phyloP scores from a whole-genome alignment of 805 yeast species.

The Saccharomyces jurei region DNA sequence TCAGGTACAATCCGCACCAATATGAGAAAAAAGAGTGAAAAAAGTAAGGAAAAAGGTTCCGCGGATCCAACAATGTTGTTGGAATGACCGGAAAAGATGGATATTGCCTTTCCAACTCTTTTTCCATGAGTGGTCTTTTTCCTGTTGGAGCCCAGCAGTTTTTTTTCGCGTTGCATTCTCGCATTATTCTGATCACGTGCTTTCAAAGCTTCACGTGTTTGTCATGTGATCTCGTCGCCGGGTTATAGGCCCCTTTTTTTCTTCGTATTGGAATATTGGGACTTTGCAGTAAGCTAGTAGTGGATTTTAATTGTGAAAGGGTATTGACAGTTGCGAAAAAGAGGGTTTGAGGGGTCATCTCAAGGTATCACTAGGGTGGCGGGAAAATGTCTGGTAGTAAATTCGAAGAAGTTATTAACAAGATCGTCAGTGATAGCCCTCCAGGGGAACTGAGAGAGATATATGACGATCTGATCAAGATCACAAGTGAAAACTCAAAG shows the following conservation, averaged over 20 bases:
- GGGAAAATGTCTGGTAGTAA: slow-evolving; percentile 12
- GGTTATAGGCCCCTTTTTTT: background rate
- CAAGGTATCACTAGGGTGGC: background rate
- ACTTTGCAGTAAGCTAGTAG: background rate
- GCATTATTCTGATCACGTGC: background rate
- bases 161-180: background rate
- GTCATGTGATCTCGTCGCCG: background rate
- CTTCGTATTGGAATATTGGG: background rate
- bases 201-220: background rate
- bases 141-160: background rate
- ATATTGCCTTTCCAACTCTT: background rate
- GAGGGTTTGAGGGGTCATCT: background rate
- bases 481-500: slow-evolving; percentile 35
- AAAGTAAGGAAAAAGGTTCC: background rate
- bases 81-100: background rate
- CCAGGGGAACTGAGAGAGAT: slow-evolving; percentile 31
- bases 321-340: background rate
- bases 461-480: slow-evolving; percentile 35
- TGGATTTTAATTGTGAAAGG: background rate
- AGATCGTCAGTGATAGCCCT: slow-evolving; percentile 27
- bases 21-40: background rate
- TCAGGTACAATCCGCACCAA: background rate
- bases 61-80: background rate
- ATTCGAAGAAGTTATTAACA: slow-evolving; percentile 21
- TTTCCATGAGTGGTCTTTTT: background rate